Evolutionary conservation across 352 stramenopile genomes (phyloP), one percentile per base, ranked within the genome.

Genomic region (Phytophthora cryptogea): DNA sequence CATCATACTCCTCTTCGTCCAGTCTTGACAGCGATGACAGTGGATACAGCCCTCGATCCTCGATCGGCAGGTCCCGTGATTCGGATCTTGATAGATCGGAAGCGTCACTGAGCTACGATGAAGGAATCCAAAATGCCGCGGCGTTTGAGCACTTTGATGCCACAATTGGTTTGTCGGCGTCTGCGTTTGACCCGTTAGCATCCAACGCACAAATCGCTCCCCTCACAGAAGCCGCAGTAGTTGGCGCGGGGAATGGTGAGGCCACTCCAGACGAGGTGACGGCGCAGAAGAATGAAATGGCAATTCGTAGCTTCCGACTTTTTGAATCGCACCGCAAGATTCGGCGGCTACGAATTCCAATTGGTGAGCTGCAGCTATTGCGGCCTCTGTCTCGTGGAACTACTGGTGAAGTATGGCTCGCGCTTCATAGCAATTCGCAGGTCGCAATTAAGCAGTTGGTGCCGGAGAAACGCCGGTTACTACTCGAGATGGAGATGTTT

Each of bases 381-480:
- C 66, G 76, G 11, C 42, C 73, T 42, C 59, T 94, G 3, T 83
- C 82, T 0, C 68, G 69, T 1, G 82, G 85, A 1, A 60, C 70
- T 3, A 88, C 72, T 14, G 82, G 82, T 7, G 85, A 92, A 45
- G 76, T 94, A 1, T 92, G 85, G 85, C 74, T 89, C 7, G 83
- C 82, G n/a, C 73, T 72, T 10, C 66, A 87, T 20, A 59, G 55
- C n/a, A 67, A 68, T 10, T 54, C 64, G 2, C 64, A 80, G 10
- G 79, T 91, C 0, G 85, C 80, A 0, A 69, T 92, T 10, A 94
- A 92, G 62, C 81, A 92, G 61, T 53, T 94, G 42, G 40, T 84
- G 13, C 59, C 73, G 8, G 62, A 68, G 37, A 85, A 88, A 43
- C 70, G 81, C 13, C 68, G 76, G 11, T 54, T 82, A 11, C 42